Percentiles rank a stretch among this genome's conserved stretches.
These are phyloP conservation scores for Podospora comata DNA, from an alignment of 495 filamentous ascomycete genomes.

Conservation along the genomic window DNA sequence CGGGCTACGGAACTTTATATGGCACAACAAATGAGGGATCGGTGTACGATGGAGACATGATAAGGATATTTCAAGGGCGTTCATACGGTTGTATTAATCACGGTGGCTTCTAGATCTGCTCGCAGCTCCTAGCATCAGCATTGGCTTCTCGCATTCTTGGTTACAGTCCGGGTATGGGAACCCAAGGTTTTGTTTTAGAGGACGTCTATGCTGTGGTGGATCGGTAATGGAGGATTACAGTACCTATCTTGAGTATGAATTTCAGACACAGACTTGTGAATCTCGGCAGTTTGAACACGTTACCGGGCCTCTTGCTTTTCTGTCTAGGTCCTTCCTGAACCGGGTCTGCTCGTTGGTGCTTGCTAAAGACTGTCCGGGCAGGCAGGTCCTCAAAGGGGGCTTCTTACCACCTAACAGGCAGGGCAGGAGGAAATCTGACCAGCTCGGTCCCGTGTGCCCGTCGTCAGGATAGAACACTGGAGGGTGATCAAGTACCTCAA, in stretches of 20 bases:
- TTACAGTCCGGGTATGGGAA: not conserved
- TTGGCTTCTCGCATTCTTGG: not conserved
- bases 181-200: not conserved
- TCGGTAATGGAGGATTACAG: not conserved
- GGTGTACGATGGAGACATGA: not conserved
- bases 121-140: not conserved
- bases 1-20: conserved; percentile 69
- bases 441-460: not conserved
- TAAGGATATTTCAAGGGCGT: conserved; percentile 14
- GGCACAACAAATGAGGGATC: conserved; percentile 70
- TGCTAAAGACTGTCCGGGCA: not conserved
- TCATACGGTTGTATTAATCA: conserved; percentile 7
- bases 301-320: not conserved
- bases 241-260: not conserved
- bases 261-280: not conserved
- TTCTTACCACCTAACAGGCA: too few relatives aligned
- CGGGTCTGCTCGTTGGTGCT: too few relatives aligned
- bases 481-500: not conserved
- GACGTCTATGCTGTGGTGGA: not conserved
- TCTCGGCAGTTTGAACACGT: not conserved
- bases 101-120: not conserved
- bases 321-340: not conserved
- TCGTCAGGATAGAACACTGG: too few relatives aligned
- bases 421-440: not conserved
- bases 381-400: not conserved